phyloP scores from a whole-genome alignment of 2,329 filamentous ascomycete genomes.

The Parastagonospora nodorum region DNA sequence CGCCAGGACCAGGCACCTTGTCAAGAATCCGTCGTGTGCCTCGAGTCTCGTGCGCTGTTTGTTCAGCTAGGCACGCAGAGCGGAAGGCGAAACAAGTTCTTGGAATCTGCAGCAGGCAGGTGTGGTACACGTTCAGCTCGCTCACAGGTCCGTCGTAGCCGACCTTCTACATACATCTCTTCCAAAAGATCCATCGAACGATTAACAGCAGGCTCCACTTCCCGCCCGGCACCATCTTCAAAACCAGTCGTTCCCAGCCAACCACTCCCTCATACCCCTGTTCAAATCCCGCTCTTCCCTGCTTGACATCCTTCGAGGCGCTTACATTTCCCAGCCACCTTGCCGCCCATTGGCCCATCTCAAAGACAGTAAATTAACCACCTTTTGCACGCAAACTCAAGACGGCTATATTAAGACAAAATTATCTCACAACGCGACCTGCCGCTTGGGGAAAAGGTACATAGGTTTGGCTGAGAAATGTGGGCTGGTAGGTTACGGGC shows the following conservation, averaged over 20 bases:
- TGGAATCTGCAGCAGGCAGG: not conserved
- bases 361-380: slow-evolving; percentile 13
- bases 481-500: slow-evolving; percentile 26
- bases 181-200: too few relatives aligned
- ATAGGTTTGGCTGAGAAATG: slow-evolving; percentile 5
- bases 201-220: too few relatives aligned
- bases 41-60: not conserved
- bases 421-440: not conserved
- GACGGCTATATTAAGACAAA: slow-evolving; percentile 17
- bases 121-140: slow-evolving; percentile 1
- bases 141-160: not conserved
- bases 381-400: slow-evolving; percentile 1
- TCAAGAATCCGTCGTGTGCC: too few relatives aligned
- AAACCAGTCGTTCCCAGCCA: slow-evolving; percentile 5
- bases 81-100: not conserved
- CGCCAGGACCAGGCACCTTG: too few relatives aligned
- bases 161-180: too few relatives aligned
- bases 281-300: not conserved
- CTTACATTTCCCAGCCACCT: not conserved
- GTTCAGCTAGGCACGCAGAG: not conserved
- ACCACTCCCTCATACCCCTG: not conserved
- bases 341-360: not conserved
- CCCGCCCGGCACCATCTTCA: not conserved
- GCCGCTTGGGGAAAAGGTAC: not conserved
- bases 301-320: not conserved